These are phyloP conservation scores for Scleromitrula shiraiana DNA, from an alignment of 2,329 filamentous ascomycete species.

Conservation along the genomic window DNA sequence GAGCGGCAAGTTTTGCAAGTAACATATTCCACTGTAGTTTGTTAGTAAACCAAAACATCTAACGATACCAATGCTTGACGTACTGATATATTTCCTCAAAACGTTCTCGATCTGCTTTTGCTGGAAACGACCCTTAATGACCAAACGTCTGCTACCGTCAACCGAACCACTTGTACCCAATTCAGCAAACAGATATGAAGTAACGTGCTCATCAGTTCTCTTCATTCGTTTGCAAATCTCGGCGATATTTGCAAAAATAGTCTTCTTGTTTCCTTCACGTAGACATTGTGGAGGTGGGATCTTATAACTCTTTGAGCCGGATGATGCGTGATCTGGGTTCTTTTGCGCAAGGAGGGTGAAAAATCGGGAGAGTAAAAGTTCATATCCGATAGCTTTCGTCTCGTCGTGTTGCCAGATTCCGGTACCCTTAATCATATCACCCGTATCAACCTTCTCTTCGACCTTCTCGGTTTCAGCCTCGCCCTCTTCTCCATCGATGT, in stretches of 20 bases:
- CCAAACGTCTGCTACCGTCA: conserved; percentile 82
- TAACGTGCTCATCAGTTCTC: conserved; percentile 95
- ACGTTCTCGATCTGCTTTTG: conserved; percentile 99
- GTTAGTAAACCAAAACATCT: conserved; percentile 18
- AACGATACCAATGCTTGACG: conserved; percentile 35
- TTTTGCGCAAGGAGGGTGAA: conserved; percentile 91
- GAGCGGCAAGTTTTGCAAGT: conserved; percentile 98
- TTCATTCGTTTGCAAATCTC: conserved; percentile 99
- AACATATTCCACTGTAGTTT: conserved; percentile 70
- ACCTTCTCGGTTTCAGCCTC: conserved; percentile 16
- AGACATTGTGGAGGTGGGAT: conserved; percentile 97
- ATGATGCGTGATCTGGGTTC: conserved; percentile 90
- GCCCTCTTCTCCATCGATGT: conserved; percentile 26
- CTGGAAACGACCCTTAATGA: conserved; percentile 99
- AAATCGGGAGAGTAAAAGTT: conserved; percentile 80
- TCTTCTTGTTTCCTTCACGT: conserved; percentile 99
- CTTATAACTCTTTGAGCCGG: conserved; percentile 92
- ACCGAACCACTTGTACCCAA: conserved; percentile 95
- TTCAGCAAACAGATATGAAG: conserved; percentile 93
- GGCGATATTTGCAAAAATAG: conserved; percentile 97
- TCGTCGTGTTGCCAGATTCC: conserved; percentile 32
- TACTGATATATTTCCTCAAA: conserved; percentile 87
- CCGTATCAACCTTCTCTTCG: conserved; percentile 23
- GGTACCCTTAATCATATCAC: conserved; percentile 32
- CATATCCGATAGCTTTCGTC: conserved; percentile 62